phyloP scores from a whole-genome alignment of 208 protist genomes.

The Leishmania guyanensis region DNA sequence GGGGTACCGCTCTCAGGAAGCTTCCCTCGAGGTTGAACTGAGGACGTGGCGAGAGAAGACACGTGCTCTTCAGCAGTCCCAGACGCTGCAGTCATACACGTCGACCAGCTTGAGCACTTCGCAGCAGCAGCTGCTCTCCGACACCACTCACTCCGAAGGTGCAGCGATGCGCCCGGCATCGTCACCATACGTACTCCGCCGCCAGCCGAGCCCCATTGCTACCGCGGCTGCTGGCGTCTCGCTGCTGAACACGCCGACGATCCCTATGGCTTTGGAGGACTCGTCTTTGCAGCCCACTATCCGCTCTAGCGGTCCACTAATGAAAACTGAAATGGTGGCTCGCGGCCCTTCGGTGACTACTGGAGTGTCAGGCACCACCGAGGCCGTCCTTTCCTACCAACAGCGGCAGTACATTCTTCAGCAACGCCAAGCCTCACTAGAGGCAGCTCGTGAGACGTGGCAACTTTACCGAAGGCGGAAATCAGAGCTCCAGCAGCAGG shows the following conservation, averaged over 20 bases:
- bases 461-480: conserved; percentile 20
- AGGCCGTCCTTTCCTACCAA: conserved; percentile 39
- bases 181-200: conserved; percentile 10
- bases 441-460: conserved; percentile 34
- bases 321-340: background rate
- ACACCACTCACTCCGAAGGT: background rate
- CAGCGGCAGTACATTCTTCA: conserved; percentile 27
- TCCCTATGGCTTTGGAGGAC: conserved; percentile 14
- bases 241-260: conserved; percentile 18
- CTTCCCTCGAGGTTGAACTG: conserved; percentile 32
- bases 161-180: background rate
- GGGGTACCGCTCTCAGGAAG: conserved; percentile 38
- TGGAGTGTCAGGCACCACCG: background rate
- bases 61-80: conserved; percentile 14
- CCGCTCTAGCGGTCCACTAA: background rate
- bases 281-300: conserved; percentile 11
- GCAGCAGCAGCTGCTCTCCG: conserved; percentile 14
- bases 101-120: conserved; percentile 22
- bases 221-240: conserved; percentile 11
- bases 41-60: conserved; percentile 21
- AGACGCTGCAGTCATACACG: background rate
- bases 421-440: conserved; percentile 39
- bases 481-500: conserved; percentile 16
- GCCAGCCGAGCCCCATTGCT: conserved; percentile 30
- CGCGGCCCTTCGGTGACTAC: background rate